Conservation (phyloP, 768 basidiomycete species). For the Boletus vermiculosoides region DNA sequence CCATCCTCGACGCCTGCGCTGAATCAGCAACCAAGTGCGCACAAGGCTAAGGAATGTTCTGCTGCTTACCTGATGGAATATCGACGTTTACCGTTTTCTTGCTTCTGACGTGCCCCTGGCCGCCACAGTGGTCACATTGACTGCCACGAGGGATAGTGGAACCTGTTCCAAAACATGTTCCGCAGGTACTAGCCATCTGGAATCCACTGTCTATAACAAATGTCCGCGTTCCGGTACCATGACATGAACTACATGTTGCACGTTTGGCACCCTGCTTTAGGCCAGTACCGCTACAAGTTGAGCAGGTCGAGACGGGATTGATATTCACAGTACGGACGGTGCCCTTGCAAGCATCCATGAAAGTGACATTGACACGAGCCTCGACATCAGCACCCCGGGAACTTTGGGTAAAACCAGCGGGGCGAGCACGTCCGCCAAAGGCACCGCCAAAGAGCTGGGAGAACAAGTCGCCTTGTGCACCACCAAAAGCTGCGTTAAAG, state of each 20-base stretch:
- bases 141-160: slow-evolving; percentile 73
- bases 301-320: slow-evolving; percentile 80
- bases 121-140: slow-evolving; percentile 78
- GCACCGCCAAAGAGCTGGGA: slow-evolving; percentile 78
- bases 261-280: slow-evolving; percentile 85
- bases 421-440: slow-evolving; percentile 49
- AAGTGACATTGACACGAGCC: slow-evolving; percentile 67
- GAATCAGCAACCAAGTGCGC: slow-evolving; percentile 9
- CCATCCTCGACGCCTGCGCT: slow-evolving; percentile 87
- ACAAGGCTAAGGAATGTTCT: neutral
- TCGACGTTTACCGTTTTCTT: slow-evolving; percentile 77
- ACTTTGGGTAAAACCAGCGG: slow-evolving; percentile 43
- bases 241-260: slow-evolving; percentile 73
- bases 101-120: slow-evolving; percentile 83
- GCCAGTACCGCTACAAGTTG: slow-evolving; percentile 81
- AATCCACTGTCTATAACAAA: slow-evolving; percentile 92
- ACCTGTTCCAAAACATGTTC: slow-evolving; percentile 77
- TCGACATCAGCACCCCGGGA: slow-evolving; percentile 81
- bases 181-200: slow-evolving; percentile 94
- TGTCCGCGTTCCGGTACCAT: slow-evolving; percentile 83
- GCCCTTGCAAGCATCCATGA: slow-evolving; percentile 96
- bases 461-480: slow-evolving; percentile 67
- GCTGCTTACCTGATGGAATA: slow-evolving; percentile 75
- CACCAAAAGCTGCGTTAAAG: slow-evolving; percentile 61
- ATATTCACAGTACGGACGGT: slow-evolving; percentile 70